phyloP scores from a whole-genome alignment of 768 basidiomycete genomes.

The Lactarius evosmus region DNA sequence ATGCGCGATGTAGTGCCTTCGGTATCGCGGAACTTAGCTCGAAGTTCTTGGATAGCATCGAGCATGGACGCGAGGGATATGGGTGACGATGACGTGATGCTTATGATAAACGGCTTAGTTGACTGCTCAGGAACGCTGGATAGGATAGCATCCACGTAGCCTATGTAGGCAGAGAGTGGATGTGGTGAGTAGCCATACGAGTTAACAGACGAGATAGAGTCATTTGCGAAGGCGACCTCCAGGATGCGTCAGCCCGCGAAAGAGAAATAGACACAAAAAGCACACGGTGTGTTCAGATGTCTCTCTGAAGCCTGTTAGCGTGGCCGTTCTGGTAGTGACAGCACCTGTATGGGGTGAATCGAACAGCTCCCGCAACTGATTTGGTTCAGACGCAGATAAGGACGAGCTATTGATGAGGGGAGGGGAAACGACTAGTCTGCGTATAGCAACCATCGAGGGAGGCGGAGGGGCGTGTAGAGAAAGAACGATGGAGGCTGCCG shows the following conservation, averaged over 20 bases:
- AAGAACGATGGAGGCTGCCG: neutral
- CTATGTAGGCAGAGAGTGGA: slow-evolving; percentile 61
- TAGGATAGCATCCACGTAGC: slow-evolving; percentile 56
- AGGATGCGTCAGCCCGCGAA: slow-evolving; percentile 2
- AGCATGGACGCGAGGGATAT: slow-evolving; percentile 54
- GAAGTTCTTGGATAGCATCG: slow-evolving; percentile 55
- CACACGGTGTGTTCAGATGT: slow-evolving; percentile 58
- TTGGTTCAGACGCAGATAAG: slow-evolving; percentile 71
- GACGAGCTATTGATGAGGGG: slow-evolving; percentile 77
- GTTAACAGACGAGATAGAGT: slow-evolving; percentile 62
- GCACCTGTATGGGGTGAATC: slow-evolving; percentile 68
- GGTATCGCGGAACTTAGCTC: slow-evolving; percentile 35
- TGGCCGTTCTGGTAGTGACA: slow-evolving; percentile 77
- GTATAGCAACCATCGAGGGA: slow-evolving; percentile 53
- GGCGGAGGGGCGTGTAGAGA: neutral
- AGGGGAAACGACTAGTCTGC: slow-evolving; percentile 54
- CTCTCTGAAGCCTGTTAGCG: slow-evolving; percentile 67
- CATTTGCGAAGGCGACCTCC: slow-evolving; percentile 59
- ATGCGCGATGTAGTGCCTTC: slow-evolving; percentile 41
- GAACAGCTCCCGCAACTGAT: slow-evolving; percentile 65
- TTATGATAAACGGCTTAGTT: slow-evolving; percentile 70
- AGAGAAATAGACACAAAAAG: slow-evolving; percentile 3
- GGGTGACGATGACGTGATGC: slow-evolving; percentile 64
- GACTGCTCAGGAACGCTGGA: slow-evolving; percentile 35
- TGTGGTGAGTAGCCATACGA: slow-evolving; percentile 87